Conservation (phyloP, 352 stramenopile genomes). For the Globisporangium cylindrosporum region DNA sequence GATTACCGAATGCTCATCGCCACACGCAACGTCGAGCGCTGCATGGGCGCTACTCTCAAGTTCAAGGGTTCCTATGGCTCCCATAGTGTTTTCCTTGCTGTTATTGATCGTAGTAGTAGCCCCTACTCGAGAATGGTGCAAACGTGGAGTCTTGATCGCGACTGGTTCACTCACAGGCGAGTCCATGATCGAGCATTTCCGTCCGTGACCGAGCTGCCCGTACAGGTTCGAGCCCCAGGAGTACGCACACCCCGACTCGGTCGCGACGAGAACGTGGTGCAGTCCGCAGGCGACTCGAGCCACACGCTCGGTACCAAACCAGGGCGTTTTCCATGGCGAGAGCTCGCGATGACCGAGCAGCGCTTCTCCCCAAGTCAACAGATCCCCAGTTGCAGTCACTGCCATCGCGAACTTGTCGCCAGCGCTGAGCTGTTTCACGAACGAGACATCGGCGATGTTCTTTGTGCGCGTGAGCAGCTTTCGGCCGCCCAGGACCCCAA, state of each 20-base stretch:
- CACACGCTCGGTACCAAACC: slow-evolving; percentile 22
- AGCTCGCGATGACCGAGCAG: slow-evolving; percentile 11
- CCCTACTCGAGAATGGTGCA: not conserved
- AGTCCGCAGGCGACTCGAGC: slow-evolving; percentile 41
- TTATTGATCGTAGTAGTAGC: not conserved
- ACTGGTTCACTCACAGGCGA: slow-evolving; percentile 20
- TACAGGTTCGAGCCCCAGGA: slow-evolving; percentile 66
- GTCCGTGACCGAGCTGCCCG: slow-evolving; percentile 54
- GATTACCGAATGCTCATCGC: slow-evolving; percentile 64
- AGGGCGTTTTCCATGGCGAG: slow-evolving; percentile 18
- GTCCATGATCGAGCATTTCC: slow-evolving; percentile 18
- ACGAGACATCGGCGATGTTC: slow-evolving; percentile 36
- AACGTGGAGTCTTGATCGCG: slow-evolving; percentile 3
- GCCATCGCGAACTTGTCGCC: slow-evolving; percentile 37
- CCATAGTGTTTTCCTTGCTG: not conserved
- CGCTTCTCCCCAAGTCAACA: slow-evolving; percentile 39
- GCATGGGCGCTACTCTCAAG: not conserved
- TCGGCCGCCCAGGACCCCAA: slow-evolving; percentile 40
- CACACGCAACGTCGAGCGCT: slow-evolving; percentile 51
- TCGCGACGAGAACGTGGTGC: slow-evolving; percentile 35
- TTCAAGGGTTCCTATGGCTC: not conserved
- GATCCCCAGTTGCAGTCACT: slow-evolving; percentile 24
- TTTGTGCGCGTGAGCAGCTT: slow-evolving; percentile 45
- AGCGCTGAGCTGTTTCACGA: slow-evolving; percentile 34
- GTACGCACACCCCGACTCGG: slow-evolving; percentile 31